Evolutionary conservation across 179 eudicot genomes (phyloP).

Genomic region (Sideroxylon spinosum): DNA sequence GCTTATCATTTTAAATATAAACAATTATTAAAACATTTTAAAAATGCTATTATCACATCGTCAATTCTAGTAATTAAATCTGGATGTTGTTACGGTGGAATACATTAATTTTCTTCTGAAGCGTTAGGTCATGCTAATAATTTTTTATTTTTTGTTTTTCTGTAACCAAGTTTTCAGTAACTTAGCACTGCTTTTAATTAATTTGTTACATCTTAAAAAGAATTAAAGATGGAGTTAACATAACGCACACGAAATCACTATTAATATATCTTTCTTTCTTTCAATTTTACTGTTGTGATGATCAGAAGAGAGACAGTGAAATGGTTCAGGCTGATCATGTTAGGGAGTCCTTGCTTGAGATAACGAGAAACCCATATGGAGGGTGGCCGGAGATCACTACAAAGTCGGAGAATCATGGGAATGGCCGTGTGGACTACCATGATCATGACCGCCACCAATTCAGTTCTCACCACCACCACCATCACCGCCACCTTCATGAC

Average conservation of each 20-base stretch:
- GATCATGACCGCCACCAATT: slow-evolving; percentile 26
- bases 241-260: too few species aligned
- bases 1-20: too few species aligned
- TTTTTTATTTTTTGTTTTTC: too few species aligned
- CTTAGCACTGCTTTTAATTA: too few species aligned
- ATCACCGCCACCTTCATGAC: slow-evolving; percentile 25
- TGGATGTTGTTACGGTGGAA: too few species aligned
- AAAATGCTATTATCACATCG: too few species aligned
- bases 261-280: neutral
- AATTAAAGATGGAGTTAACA: neutral
- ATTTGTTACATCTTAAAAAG: too few species aligned
- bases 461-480: slow-evolving; percentile 25
- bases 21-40: too few species aligned
- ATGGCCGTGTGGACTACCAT: slow-evolving; percentile 14
- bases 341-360: slow-evolving; percentile 73
- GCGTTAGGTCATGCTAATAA: too few species aligned
- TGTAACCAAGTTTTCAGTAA: too few species aligned
- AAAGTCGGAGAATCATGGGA: slow-evolving; percentile 28
- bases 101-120: too few species aligned
- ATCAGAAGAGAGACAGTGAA: slow-evolving; percentile 67
- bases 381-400: slow-evolving; percentile 46
- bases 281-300: neutral
- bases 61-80: too few species aligned
- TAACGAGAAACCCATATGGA: slow-evolving; percentile 53
- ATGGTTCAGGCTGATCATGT: slow-evolving; percentile 69